Conservation (phyloP, 2,329 filamentous ascomycete genomes). For the Ilyonectria robusta region DNA sequence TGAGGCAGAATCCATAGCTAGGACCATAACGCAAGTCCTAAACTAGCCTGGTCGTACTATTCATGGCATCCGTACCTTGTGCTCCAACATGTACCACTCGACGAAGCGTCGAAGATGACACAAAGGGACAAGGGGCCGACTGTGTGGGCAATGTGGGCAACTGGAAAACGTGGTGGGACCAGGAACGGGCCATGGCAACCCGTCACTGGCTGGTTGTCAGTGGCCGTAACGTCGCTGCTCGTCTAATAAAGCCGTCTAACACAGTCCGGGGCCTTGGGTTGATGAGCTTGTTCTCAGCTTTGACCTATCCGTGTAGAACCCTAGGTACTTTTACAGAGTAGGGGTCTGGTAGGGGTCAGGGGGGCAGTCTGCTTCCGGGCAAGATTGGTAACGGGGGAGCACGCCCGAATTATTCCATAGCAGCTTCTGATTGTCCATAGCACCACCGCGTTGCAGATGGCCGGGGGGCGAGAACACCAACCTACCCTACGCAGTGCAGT, state of each 20-base stretch:
- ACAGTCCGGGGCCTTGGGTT: slow-evolving; percentile 14
- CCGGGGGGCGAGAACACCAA: too few relatives aligned
- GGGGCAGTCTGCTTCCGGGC: slow-evolving; percentile 17
- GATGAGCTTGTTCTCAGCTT: slow-evolving; percentile 18
- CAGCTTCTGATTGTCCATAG: not conserved
- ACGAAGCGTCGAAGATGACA: not conserved
- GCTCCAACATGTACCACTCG: too few relatives aligned
- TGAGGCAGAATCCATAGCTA: too few relatives aligned
- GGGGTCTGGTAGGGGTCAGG: not conserved
- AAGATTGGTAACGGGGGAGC: slow-evolving; percentile 10
- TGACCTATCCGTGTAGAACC: slow-evolving; percentile 20
- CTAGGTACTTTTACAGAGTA: not conserved
- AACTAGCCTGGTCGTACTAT: not conserved
- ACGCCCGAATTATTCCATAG: not conserved
- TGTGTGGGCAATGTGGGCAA: slow-evolving; percentile 7
- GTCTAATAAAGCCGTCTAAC: slow-evolving; percentile 2
- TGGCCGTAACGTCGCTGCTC: slow-evolving; percentile 27
- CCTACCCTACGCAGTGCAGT: too few relatives aligned
- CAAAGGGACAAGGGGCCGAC: slow-evolving; percentile 10
- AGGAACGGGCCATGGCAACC: slow-evolving; percentile 26
- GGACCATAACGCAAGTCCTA: too few relatives aligned
- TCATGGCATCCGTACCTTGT: not conserved
- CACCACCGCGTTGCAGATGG: not conserved
- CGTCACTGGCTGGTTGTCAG: slow-evolving; percentile 38
- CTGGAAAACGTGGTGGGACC: slow-evolving; percentile 40